Evolutionary conservation across 208 protist genomes (phyloP).

Genomic region (Angomonas desouzai): DNA sequence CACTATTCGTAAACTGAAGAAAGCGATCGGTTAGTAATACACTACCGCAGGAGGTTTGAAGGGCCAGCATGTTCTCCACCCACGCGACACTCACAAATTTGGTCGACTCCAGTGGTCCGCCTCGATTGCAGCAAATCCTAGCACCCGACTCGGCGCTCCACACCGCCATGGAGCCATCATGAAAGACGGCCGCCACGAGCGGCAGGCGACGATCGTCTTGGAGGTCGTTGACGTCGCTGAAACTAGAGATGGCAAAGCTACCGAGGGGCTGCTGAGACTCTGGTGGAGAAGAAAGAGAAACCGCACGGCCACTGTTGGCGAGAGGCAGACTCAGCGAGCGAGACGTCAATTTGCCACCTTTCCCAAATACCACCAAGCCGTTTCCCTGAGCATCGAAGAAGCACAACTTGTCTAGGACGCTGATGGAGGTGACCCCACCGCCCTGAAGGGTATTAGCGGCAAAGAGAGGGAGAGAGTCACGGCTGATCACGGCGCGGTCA

Average conservation of each 20-base stretch:
- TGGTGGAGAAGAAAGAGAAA: constrained; percentile 20
- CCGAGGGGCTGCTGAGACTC: constrained; percentile 6
- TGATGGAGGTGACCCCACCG: constrained; percentile 31
- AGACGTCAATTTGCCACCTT: constrained; percentile 25
- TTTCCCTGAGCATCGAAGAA: constrained; percentile 43
- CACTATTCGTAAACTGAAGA: constrained; percentile 61
- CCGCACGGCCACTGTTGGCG: constrained; percentile 20
- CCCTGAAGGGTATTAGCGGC: constrained; percentile 21
- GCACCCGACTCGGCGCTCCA: constrained; percentile 55
- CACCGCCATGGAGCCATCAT: constrained; percentile 44
- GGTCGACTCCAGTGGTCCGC: constrained; percentile 17
- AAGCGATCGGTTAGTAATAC: constrained; percentile 50
- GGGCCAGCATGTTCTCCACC: constrained; percentile 44
- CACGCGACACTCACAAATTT: constrained; percentile 32
- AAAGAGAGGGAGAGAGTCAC: constrained; percentile 51
- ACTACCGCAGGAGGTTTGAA: constrained; percentile 46
- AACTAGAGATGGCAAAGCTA: constrained; percentile 13
- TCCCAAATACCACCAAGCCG: constrained; percentile 26
- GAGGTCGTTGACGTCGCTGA: not conserved
- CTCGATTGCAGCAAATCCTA: constrained; percentile 36
- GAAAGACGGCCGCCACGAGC: constrained; percentile 25
- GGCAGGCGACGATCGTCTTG: not conserved
- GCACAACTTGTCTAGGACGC: constrained; percentile 33
- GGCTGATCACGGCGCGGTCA: constrained; percentile 65
- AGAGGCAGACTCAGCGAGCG: constrained; percentile 30